Percentiles rank a stretch among this genome's conserved stretches.
These are phyloP conservation scores for Diaporthe destruens DNA, from an alignment of 2,329 filamentous ascomycete genomes.

Conservation along the genomic window DNA sequence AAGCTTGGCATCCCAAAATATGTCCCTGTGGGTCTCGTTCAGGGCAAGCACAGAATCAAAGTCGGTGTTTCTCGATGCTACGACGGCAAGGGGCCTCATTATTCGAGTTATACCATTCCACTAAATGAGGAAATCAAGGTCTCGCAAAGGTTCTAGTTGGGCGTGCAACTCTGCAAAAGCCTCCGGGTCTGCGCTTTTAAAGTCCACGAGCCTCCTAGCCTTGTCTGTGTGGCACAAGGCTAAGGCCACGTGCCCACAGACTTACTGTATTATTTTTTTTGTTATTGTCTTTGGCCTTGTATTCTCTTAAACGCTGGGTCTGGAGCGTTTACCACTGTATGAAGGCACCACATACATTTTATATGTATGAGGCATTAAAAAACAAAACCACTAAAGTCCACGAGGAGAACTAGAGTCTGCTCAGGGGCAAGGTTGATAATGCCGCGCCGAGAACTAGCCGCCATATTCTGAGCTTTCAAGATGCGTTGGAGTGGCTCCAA, in stretches of 20 bases:
- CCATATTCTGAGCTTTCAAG: slow-evolving; percentile 8
- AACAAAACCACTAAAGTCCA: too few relatives aligned
- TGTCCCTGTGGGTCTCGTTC: slow-evolving; percentile 23
- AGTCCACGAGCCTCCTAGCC: slow-evolving; percentile 32
- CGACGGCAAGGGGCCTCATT: slow-evolving; percentile 9
- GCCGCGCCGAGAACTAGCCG: slow-evolving; percentile 7
- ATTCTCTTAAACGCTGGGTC: too few relatives aligned
- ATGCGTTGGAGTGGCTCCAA: slow-evolving; percentile 10
- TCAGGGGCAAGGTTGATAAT: slow-evolving; percentile 1
- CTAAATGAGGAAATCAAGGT: slow-evolving; percentile 21
- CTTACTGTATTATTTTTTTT: too few relatives aligned
- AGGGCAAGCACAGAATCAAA: slow-evolving; percentile 25
- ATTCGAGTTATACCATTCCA: slow-evolving; percentile 25
- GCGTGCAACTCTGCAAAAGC: background rate
- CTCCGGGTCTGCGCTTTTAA: slow-evolving; percentile 18
- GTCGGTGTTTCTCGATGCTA: slow-evolving; percentile 20
- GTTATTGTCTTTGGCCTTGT: too few relatives aligned
- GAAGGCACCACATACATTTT: too few relatives aligned
- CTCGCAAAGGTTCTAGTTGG: slow-evolving; percentile 20
- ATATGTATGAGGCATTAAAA: too few relatives aligned
- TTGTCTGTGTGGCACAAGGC: too few relatives aligned
- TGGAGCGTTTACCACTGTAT: too few relatives aligned
- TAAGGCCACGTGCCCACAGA: too few relatives aligned
- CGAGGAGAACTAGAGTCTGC: slow-evolving; percentile 25
- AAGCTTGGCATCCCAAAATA: slow-evolving; percentile 28